These are phyloP conservation scores for Scheffersomyces quercinus DNA, from an alignment of 1,139 yeast genomes.

Conservation along the genomic window DNA sequence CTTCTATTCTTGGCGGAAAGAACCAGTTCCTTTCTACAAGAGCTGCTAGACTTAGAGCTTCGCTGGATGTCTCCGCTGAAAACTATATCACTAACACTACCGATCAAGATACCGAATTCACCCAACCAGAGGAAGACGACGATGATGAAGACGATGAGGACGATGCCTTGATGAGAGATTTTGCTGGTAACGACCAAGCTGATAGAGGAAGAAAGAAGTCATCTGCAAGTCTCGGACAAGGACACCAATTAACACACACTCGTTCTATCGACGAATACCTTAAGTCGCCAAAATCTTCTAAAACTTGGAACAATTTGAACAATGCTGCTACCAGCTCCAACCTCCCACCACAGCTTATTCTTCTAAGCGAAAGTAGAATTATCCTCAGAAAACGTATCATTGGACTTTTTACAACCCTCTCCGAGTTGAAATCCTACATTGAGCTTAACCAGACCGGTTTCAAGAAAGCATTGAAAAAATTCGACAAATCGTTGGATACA, in stretches of 20 bases:
- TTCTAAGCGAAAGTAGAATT: slow-evolving; percentile 47
- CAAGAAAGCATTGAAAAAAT: slow-evolving; percentile 66
- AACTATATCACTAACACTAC: slow-evolving; percentile 21
- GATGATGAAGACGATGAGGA: slow-evolving; percentile 25
- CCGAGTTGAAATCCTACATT: slow-evolving; percentile 65
- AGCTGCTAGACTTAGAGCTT: background rate
- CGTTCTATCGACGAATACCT: slow-evolving; percentile 40
- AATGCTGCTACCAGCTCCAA: slow-evolving; percentile 16
- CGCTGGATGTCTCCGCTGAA: slow-evolving; percentile 20
- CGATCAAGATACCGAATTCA: slow-evolving; percentile 35
- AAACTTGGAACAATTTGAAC: slow-evolving; percentile 34
- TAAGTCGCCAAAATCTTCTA: slow-evolving; percentile 39
- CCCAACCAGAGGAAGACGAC: slow-evolving; percentile 32
- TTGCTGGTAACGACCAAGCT: slow-evolving; percentile 4
- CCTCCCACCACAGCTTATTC: slow-evolving; percentile 42
- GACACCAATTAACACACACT: slow-evolving; percentile 19
- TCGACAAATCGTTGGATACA: slow-evolving; percentile 60
- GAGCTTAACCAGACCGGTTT: slow-evolving; percentile 71
- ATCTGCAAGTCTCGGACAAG: background rate
- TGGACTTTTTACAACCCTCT: slow-evolving; percentile 57
- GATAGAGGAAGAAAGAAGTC: slow-evolving; percentile 5
- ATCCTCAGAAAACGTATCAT: slow-evolving; percentile 57
- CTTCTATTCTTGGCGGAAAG: slow-evolving; percentile 1
- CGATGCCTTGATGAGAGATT: background rate
- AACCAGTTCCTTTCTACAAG: background rate